Evolutionary conservation across 2,329 filamentous ascomycete genomes (phyloP), one percentile per base, ranked within the genome.

Genomic region (Botrytis tulipae): DNA sequence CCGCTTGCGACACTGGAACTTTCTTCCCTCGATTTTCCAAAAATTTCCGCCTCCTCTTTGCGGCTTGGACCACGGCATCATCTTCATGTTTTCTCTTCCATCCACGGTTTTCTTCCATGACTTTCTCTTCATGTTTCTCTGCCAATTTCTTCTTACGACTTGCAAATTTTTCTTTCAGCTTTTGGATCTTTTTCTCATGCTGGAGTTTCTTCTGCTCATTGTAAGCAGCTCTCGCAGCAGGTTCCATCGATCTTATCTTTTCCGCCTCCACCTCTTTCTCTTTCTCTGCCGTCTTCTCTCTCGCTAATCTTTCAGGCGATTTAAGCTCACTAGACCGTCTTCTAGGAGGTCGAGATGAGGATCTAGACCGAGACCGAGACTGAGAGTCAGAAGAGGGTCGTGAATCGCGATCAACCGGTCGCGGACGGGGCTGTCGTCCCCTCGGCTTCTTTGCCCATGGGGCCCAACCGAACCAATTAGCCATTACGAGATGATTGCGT

Each of bases 51-150:
- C 51, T 42, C 51, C 51, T 73, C 32, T 42, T 22, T 22, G 20
- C 57, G 20, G 62, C 63, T 51, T 69, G 51, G 1, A n/a, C 25
- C 9, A 7, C 25, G 12, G 71, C 12, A 42, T 69, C 62, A 25
- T 73, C 51, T 6, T 73, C 63, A 20, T 73, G 71, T 9, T 60
- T 51, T 61, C 71, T 73, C 32, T 69, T 61, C 40, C 40, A 72
- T 2, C 16, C 42, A 60, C 10, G 4, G 16, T 48, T 42, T 18
- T 32, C n/a, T 42, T 32, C 25, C 8, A 12, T 8, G 0, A 6
- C n/a, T 14, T 22, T 20, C 25, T 68, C 25, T 22, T 29, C 18
- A 40, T 59, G 35, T 8, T 22, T 14, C 37, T 25, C 16, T 25
- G 16, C 29, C 14, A 57, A 18, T 7, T 18, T 18, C 4, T 8